Base-by-base conservation (phyloP, 768 basidiomycete genomes). In the Kwoniella heveanensis region DNA sequence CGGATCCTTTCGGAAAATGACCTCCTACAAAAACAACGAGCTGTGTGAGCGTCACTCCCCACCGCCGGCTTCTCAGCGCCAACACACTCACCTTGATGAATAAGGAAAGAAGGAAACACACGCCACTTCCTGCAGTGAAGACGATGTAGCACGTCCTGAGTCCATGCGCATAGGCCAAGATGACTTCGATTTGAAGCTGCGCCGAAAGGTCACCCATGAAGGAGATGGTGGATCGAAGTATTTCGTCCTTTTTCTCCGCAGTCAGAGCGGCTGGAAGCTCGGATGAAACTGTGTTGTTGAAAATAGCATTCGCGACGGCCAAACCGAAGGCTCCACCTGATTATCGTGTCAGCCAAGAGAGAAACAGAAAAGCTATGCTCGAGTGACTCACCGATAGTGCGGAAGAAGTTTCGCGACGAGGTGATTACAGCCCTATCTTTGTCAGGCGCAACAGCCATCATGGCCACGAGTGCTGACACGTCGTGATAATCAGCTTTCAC, bases 381-480 rank as follows among this genome's bases (percentile, higher is more conserved):
- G 13, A 36, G n/a, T n/a, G n/a, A 8, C 46, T 47, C 46, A 47
- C 78, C 78, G 59, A 74, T 68, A 13, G 74, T 74, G 17, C 77
- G 66, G 32, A 74, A 71, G 60, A 77, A 77, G 58, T 77, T 77
- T 25, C 76, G 64, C 0, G 65, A 66, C 1, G 72, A 70, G 15
- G 76, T 79, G 3, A 77, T 72, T 2, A 77, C 72, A 0, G 77
- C 77, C 15, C 77, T 68, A 58, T 79, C 76, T 10, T 55, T 60
- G 1, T 67, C 54, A 2, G 68, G 64, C 2, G 70, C 68, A 4
- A 67, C 70, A 6, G 71, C 67, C 36, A 76, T 62, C 2, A 67
- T 67, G 17, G 73, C 72, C 8, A 79, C 72, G 25, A 79, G 62
- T 12, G 76, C 69, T 73, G 55, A 17, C 1, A 12, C 27, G 30